Evolutionary conservation across 2,329 filamentous ascomycete species (phyloP).

Genomic region (Neonectria faginata): DNA sequence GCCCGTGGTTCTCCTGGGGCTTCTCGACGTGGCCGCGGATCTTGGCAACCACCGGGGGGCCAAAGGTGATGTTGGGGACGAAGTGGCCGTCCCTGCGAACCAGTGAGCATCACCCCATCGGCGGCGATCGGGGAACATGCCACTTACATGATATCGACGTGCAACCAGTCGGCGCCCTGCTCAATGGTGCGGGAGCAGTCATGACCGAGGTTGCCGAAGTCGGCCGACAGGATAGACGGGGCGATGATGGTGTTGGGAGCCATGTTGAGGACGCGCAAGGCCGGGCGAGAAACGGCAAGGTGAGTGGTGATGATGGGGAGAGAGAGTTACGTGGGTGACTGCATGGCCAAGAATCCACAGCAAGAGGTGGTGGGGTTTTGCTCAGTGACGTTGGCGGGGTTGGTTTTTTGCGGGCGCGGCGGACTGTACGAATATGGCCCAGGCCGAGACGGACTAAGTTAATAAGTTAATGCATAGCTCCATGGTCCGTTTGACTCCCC

Average conservation of each 20-base stretch:
- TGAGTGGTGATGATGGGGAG: slow-evolving; percentile 36
- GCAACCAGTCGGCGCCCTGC: slow-evolving; percentile 90
- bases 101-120: slow-evolving; percentile 18
- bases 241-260: slow-evolving; percentile 93
- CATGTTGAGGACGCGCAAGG: slow-evolving; percentile 68
- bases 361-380: slow-evolving; percentile 34
- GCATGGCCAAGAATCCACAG: slow-evolving; percentile 24
- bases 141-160: slow-evolving; percentile 87
- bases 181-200: slow-evolving; percentile 89
- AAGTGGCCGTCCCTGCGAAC: slow-evolving; percentile 91
- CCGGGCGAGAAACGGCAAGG: slow-evolving; percentile 13
- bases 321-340: slow-evolving; percentile 27
- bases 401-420: slow-evolving; percentile 11
- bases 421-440: not conserved
- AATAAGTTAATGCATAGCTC: not conserved
- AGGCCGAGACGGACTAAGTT: not conserved
- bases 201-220: slow-evolving; percentile 89
- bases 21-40: slow-evolving; percentile 87
- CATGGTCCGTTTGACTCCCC: no score
- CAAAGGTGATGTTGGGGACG: slow-evolving; percentile 98
- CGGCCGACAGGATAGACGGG: slow-evolving; percentile 96
- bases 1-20: slow-evolving; percentile 76
- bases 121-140: slow-evolving; percentile 4
- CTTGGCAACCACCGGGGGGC: slow-evolving; percentile 93
- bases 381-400: slow-evolving; percentile 44